phyloP scores from a whole-genome alignment of 352 stramenopile genomes.

The Pythium myriotylum region DNA sequence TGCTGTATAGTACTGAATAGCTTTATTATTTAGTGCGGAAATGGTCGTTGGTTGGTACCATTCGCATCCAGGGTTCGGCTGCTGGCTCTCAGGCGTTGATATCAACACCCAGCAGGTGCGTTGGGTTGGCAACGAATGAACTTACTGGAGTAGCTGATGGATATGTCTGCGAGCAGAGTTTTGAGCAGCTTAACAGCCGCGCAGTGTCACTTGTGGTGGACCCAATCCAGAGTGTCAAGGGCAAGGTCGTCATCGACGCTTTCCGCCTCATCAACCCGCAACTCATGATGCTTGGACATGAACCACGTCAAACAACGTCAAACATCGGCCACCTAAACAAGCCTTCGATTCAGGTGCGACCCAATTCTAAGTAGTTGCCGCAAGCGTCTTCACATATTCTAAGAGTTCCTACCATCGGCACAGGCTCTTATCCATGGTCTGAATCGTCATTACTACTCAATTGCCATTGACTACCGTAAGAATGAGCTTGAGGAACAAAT shows the following conservation, averaged over 20 bases:
- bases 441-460: conserved; percentile 99
- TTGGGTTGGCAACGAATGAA: too few relatives aligned
- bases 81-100: conserved; percentile 99
- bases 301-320: conserved; percentile 98
- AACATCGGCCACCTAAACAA: conserved; percentile 99
- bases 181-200: conserved; percentile 97
- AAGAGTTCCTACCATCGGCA: background rate
- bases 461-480: conserved; percentile 97
- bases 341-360: conserved; percentile 94
- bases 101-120: conserved; percentile 98
- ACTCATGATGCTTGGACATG: conserved; percentile 98
- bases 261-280: conserved; percentile 99
- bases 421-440: conserved; percentile 97
- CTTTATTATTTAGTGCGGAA: conserved; percentile 56
- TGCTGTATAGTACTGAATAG: background rate
- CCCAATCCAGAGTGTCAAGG: conserved; percentile 99
- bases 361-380: background rate
- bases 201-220: conserved; percentile 99
- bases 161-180: conserved; percentile 62
- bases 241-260: conserved; percentile 99
- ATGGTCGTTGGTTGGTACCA: conserved; percentile 99
- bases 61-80: conserved; percentile 99
- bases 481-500: conserved; percentile 99
- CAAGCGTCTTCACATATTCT: background rate
- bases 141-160: too few relatives aligned